Evolutionary conservation across 176 grass and related monocot species (phyloP).

Genomic region (Pontederia crassipes): DNA sequence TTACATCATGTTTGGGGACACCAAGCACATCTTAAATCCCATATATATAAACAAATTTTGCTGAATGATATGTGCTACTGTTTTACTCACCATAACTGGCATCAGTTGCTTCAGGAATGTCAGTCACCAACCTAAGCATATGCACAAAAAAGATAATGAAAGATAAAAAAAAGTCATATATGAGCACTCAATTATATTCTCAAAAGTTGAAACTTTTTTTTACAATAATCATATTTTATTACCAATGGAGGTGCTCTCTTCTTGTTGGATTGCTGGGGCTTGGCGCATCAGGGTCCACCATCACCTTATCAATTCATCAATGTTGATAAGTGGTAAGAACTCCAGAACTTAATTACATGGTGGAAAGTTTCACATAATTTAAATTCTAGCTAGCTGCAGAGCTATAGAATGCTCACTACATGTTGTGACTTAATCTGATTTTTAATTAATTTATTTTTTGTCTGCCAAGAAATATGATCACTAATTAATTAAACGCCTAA

Average conservation of each 20-base stretch:
- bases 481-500: too few species aligned
- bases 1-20: too few species aligned
- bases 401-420: too few species aligned
- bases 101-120: constrained; percentile 78
- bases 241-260: constrained; percentile 92
- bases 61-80: background rate
- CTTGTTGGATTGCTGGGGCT: constrained; percentile 96
- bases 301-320: constrained; percentile 51
- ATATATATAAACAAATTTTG: too few species aligned
- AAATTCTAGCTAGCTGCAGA: too few species aligned
- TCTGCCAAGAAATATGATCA: too few species aligned
- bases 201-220: background rate
- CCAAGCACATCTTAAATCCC: too few species aligned
- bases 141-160: constrained; percentile 17
- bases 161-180: constrained; percentile 2
- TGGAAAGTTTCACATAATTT: background rate
- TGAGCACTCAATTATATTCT: background rate
- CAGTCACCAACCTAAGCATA: constrained; percentile 73
- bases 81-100: constrained; percentile 8
- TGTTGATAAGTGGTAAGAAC: background rate
- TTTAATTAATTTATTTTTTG: too few species aligned
- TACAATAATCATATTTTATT: background rate
- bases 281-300: constrained; percentile 94
- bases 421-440: too few species aligned
- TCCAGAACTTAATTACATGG: background rate